phyloP scores from a whole-genome alignment of 2,329 filamentous ascomycete genomes.

The Epichloe sibirici region DNA sequence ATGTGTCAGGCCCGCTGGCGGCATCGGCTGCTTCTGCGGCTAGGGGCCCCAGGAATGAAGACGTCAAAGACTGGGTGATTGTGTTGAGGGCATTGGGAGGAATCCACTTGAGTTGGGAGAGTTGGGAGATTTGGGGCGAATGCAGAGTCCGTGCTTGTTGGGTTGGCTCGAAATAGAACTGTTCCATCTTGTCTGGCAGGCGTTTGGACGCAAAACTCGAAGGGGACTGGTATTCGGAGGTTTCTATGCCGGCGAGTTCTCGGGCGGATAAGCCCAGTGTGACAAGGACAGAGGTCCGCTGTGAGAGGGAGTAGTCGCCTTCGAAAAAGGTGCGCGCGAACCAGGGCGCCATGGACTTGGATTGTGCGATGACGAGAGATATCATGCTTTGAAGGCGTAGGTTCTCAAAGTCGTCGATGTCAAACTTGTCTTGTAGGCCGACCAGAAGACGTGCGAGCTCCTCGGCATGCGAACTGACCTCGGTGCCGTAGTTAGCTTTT shows the following conservation, averaged over 20 bases:
- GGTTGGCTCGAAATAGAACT: constrained; percentile 43
- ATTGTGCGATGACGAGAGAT: constrained; percentile 64
- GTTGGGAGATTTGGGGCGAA: constrained; percentile 11
- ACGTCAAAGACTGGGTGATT: constrained; percentile 56
- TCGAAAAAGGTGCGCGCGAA: constrained; percentile 78
- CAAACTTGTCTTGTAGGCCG: constrained; percentile 74
- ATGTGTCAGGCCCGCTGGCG: constrained; percentile 63
- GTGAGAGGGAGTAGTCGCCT: constrained; percentile 79
- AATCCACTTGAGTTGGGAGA: constrained; percentile 32
- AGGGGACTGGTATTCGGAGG: constrained; percentile 35
- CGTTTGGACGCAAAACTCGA: constrained; percentile 67
- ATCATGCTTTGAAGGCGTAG: constrained; percentile 70
- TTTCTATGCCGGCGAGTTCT: constrained; percentile 69
- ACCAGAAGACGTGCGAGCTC: constrained; percentile 68
- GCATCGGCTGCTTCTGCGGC: constrained; percentile 72
- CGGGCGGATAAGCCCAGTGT: constrained; percentile 71
- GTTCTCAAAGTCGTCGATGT: constrained; percentile 66
- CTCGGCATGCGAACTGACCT: constrained; percentile 72
- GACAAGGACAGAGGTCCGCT: constrained; percentile 71
- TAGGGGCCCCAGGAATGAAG: constrained; percentile 66
- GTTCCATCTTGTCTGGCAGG: constrained; percentile 62
- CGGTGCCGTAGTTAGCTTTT: constrained; percentile 78
- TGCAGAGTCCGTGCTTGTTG: constrained; percentile 12
- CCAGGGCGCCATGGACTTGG: constrained; percentile 69
- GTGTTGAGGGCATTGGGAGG: constrained; percentile 50